Conservation (phyloP, 2,329 filamentous ascomycete genomes). For the Hirsutella rhossiliensis region DNA sequence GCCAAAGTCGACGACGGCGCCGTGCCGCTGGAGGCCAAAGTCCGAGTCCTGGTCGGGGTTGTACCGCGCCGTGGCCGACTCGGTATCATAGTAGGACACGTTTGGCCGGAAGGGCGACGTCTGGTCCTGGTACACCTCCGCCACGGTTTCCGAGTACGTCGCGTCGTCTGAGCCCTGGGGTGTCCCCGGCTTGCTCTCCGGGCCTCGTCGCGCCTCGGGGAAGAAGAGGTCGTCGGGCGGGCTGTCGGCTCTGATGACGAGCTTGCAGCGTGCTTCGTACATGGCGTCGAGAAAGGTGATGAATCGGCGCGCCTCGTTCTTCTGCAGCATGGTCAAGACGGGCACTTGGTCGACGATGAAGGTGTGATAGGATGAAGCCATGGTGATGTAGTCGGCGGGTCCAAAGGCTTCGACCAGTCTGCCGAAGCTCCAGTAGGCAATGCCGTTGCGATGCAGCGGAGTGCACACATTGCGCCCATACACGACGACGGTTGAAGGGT, state of each 20-base stretch:
- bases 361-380: conserved; percentile 70
- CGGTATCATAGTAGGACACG: conserved; percentile 50
- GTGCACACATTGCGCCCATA: conserved; percentile 55
- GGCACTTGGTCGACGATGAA: conserved; percentile 63
- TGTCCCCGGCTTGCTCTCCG: conserved; percentile 1
- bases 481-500: conserved; percentile 30
- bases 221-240: conserved; percentile 70
- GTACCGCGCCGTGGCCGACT: conserved; percentile 33
- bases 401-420: conserved; percentile 59
- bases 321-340: conserved; percentile 52
- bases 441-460: conserved; percentile 43
- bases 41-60: conserved; percentile 46
- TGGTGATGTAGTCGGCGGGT: conserved; percentile 71
- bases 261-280: conserved; percentile 71
- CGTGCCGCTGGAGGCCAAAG: conserved; percentile 28
- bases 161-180: conserved; percentile 19
- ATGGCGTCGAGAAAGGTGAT: conserved; percentile 72
- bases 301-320: conserved; percentile 70
- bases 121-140: conserved; percentile 67
- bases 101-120: conserved; percentile 71
- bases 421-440: conserved; percentile 54
- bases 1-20: conserved; percentile 46
- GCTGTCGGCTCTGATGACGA: conserved; percentile 54
- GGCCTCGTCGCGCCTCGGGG: conserved; percentile 37
- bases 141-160: conserved; percentile 31